These are phyloP conservation scores for Mucor piriformis DNA, from an alignment of 371 early-diverging fungal species.

Conservation along the genomic window DNA sequence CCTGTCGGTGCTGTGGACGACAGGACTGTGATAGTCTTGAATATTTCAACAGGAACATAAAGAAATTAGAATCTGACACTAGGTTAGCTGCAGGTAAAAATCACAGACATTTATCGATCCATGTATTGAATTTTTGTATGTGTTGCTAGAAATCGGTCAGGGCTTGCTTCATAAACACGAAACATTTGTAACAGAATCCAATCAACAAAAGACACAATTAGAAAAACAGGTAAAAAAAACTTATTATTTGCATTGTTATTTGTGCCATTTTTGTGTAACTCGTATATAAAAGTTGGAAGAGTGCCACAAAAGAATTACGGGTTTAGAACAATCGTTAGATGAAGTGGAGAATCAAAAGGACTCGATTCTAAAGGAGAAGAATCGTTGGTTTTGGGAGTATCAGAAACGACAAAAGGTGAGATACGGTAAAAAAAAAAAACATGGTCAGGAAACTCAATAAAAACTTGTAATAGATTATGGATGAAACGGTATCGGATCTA, in stretches of 20 bases:
- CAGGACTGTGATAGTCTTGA: slow-evolving; percentile 32
- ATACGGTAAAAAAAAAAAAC: background rate
- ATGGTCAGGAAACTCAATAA: background rate
- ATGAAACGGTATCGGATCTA: slow-evolving; percentile 34
- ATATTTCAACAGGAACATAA: slow-evolving; percentile 28
- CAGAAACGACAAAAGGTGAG: slow-evolving; percentile 43
- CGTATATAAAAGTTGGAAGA: slow-evolving; percentile 29
- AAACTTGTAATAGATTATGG: slow-evolving; percentile 20
- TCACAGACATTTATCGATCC: background rate
- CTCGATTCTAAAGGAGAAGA: slow-evolving; percentile 29
- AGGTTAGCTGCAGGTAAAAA: slow-evolving; percentile 45
- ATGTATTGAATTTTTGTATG: background rate
- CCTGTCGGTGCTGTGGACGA: slow-evolving; percentile 35
- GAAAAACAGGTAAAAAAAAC: slow-evolving; percentile 27
- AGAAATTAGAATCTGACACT: slow-evolving; percentile 41
- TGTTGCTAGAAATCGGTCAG: slow-evolving; percentile 49
- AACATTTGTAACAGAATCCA: slow-evolving; percentile 35
- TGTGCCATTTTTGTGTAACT: slow-evolving; percentile 25
- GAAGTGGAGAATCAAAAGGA: slow-evolving; percentile 31
- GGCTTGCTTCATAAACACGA: slow-evolving; percentile 44
- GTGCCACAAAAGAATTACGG: slow-evolving; percentile 25
- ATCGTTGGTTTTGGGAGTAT: slow-evolving; percentile 34
- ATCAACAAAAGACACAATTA: slow-evolving; percentile 28
- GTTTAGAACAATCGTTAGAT: slow-evolving; percentile 29
- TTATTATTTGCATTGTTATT: slow-evolving; percentile 8